These are phyloP conservation scores for Solanum piurae DNA, from an alignment of 257 asterid species.

Conservation along the genomic window DNA sequence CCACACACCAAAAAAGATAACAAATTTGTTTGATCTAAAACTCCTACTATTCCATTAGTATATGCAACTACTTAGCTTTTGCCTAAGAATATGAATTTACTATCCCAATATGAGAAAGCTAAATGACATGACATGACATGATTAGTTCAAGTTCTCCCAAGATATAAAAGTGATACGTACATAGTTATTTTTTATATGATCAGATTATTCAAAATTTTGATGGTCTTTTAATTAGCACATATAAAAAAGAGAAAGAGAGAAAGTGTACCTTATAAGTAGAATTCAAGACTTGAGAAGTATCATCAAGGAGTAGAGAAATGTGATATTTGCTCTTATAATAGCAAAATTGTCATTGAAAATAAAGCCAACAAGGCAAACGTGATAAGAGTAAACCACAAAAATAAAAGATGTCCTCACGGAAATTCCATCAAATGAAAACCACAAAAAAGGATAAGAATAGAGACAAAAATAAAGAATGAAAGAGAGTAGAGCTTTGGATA, in stretches of 20 bases:
- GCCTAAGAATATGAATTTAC: not conserved
- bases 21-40: not conserved
- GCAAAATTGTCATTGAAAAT: not conserved
- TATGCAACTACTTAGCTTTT: not conserved
- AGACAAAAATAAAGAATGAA: constrained; percentile 1
- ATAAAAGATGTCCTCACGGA: not conserved
- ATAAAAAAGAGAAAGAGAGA: not conserved
- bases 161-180: not conserved
- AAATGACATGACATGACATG: not conserved
- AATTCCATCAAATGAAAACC: not conserved
- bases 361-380: not conserved
- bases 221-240: not conserved
- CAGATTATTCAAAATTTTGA: not conserved
- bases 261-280: not conserved
- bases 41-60: not conserved
- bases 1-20: not conserved
- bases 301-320: not conserved
- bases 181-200: fast-evolving
- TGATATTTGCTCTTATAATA: not conserved
- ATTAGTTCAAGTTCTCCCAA: not conserved
- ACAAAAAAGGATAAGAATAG: not conserved
- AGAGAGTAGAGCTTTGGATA: not conserved
- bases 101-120: not conserved
- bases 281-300: not conserved
- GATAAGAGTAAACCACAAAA: not conserved